Conservation (phyloP, 768 basidiomycete species). For the Boletellus ananas region DNA sequence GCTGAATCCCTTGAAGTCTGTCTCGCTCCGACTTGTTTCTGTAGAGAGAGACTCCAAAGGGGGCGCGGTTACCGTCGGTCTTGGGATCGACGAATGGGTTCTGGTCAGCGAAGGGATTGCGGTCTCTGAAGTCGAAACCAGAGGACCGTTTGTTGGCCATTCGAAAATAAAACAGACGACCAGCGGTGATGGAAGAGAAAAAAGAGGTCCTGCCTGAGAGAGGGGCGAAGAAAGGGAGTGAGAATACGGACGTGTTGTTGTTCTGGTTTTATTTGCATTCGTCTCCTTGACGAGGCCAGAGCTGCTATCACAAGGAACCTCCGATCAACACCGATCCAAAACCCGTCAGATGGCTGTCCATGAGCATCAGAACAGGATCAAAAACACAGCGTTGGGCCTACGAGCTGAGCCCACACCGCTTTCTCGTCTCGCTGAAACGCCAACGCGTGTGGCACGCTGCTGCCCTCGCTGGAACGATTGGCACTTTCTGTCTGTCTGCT, state of each 20-base stretch:
- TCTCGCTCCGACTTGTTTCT: slow-evolving; percentile 84
- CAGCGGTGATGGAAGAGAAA: slow-evolving; percentile 10
- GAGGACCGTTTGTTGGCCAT: slow-evolving; percentile 49
- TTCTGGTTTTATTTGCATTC: no score
- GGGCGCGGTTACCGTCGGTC: slow-evolving; percentile 26
- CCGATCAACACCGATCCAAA: no score
- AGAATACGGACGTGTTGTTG: not conserved
- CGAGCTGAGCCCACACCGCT: no score
- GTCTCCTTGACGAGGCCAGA: no score
- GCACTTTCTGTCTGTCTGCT: no score
- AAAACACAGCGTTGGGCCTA: no score
- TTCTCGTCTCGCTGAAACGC: no score
- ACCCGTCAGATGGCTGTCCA: no score
- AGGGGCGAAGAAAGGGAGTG: slow-evolving; percentile 2
- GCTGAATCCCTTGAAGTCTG: slow-evolving; percentile 82
- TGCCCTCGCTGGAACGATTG: no score
- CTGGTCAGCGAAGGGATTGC: slow-evolving; percentile 43
- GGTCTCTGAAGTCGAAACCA: slow-evolving; percentile 68
- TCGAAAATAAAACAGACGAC: slow-evolving; percentile 12
- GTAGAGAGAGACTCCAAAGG: slow-evolving; percentile 49
- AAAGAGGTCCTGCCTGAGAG: slow-evolving; percentile 30
- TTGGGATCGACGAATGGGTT: slow-evolving; percentile 42
- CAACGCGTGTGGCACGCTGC: no score
- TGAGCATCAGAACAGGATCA: no score
- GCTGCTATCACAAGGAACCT: no score